These are phyloP conservation scores for Saturnispora diversa DNA, from an alignment of 805 yeast genomes.

Conservation along the genomic window DNA sequence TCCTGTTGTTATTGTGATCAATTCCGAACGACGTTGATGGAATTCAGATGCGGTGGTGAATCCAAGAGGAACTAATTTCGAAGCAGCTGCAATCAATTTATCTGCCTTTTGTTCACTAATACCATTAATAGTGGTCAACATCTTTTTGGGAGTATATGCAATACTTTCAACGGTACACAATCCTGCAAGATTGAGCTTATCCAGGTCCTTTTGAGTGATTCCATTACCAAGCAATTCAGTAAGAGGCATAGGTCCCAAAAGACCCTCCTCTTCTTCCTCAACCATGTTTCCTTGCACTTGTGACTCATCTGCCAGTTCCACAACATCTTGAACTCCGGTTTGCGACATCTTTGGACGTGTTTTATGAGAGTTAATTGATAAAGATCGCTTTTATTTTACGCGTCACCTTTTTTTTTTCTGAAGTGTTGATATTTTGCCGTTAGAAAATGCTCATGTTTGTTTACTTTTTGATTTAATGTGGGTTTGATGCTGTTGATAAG, in stretches of 20 bases:
- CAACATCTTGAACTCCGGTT: conserved; percentile 4
- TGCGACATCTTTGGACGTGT: conserved; percentile 2
- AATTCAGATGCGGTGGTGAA: conserved; percentile 95
- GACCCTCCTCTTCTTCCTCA: conserved; percentile 38
- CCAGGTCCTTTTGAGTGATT: conserved; percentile 68
- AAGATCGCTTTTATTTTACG: conserved; percentile 1
- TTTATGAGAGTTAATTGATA: background rate
- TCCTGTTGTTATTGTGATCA: conserved; percentile 91
- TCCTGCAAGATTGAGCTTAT: conserved; percentile 75
- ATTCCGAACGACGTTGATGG: conserved; percentile 80
- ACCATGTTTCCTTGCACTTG: too few species aligned
- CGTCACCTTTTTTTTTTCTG: conserved; percentile 1
- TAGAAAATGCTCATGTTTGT: conserved; percentile 6
- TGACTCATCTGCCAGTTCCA: conserved; percentile 2
- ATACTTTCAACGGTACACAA: conserved; percentile 84
- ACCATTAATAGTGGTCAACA: conserved; percentile 72
- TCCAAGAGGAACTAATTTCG: conserved; percentile 87
- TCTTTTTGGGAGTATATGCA: conserved; percentile 87
- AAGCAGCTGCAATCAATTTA: conserved; percentile 70
- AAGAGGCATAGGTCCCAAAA: conserved; percentile 46
- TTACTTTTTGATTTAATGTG: background rate
- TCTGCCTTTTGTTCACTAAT: conserved; percentile 95
- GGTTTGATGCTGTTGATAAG: background rate
- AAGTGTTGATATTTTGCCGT: background rate
- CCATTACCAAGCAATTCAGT: conserved; percentile 70